These are phyloP conservation scores for Quambalaria eucalypti DNA, from an alignment of 1,284 basidiomycete species.

Conservation along the genomic window DNA sequence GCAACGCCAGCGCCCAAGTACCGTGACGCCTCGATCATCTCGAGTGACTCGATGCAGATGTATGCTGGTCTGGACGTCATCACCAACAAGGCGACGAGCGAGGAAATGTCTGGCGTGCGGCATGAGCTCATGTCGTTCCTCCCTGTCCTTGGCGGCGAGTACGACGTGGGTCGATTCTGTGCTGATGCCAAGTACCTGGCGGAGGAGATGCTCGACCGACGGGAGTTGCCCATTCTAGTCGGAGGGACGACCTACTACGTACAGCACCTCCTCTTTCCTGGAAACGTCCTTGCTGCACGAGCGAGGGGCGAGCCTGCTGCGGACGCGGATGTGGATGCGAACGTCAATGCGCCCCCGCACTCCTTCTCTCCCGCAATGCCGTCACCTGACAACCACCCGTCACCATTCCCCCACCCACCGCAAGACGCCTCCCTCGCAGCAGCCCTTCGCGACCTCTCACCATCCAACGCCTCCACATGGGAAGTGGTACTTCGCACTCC, in stretches of 20 bases:
- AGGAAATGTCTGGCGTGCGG: constrained; percentile 69
- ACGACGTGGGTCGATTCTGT: constrained; percentile 53
- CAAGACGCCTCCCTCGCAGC: constrained; percentile 1
- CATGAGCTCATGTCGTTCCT: constrained; percentile 86
- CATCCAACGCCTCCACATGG: constrained; percentile 4
- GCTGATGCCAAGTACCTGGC: constrained; percentile 37
- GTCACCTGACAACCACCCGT: no score
- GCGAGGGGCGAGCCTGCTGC: not conserved
- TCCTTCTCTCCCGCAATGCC: not conserved
- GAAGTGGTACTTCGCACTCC: constrained; percentile 42
- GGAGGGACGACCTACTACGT: constrained; percentile 97
- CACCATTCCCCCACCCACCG: no score
- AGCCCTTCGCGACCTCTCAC: not conserved
- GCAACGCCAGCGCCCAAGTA: constrained; percentile 3
- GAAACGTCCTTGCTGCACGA: constrained; percentile 26
- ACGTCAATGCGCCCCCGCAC: no score
- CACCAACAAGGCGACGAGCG: constrained; percentile 79
- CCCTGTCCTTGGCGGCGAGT: constrained; percentile 64
- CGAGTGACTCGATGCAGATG: constrained; percentile 96
- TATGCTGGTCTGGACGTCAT: constrained; percentile 88
- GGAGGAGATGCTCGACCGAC: constrained; percentile 55
- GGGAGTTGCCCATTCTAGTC: constrained; percentile 71
- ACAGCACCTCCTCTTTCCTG: constrained; percentile 64
- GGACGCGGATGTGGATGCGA: not conserved
- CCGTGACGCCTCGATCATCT: constrained; percentile 60